Percentiles rank a stretch among this genome's conserved stretches.
Conservation (phyloP, 495 filamentous ascomycete species). For the Tuber borchii region DNA sequence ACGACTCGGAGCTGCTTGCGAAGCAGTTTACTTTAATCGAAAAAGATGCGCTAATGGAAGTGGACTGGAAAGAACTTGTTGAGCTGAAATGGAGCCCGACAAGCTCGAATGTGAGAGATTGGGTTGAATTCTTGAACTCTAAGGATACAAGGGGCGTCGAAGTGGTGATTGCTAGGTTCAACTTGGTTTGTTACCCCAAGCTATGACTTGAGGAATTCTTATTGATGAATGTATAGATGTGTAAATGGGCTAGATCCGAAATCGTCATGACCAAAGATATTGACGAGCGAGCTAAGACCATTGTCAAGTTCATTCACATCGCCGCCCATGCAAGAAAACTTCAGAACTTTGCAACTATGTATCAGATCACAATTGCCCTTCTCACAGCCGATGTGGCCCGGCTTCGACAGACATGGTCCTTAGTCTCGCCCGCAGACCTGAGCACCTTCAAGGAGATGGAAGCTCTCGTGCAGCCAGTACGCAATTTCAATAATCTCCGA, state of each 20-base stretch:
- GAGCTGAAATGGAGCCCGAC: slow-evolving; percentile 80
- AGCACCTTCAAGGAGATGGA: slow-evolving; percentile 75
- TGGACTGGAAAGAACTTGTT: slow-evolving; percentile 96
- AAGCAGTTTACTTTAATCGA: slow-evolving; percentile 95
- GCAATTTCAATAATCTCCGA: slow-evolving; percentile 80
- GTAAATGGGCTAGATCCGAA: slow-evolving; percentile 94
- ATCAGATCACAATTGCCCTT: slow-evolving; percentile 85
- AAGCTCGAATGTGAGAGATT: slow-evolving; percentile 60
- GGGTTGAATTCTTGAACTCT: slow-evolving; percentile 88
- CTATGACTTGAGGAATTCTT: background rate
- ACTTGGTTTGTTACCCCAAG: slow-evolving; percentile 49
- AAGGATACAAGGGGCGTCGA: slow-evolving; percentile 81
- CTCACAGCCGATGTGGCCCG: slow-evolving; percentile 73
- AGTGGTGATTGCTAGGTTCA: slow-evolving; percentile 93
- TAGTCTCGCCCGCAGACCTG: slow-evolving; percentile 64
- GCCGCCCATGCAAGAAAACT: slow-evolving; percentile 75
- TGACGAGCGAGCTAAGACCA: slow-evolving; percentile 72
- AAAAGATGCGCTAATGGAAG: slow-evolving; percentile 89
- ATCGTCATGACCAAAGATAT: slow-evolving; percentile 75
- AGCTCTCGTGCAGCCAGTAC: slow-evolving; percentile 71
- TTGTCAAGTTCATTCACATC: slow-evolving; percentile 89
- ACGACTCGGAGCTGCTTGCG: slow-evolving; percentile 80
- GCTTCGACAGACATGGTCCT: slow-evolving; percentile 71
- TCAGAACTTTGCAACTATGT: slow-evolving; percentile 94
- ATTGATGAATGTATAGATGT: slow-evolving; percentile 50